These are phyloP conservation scores for Claviceps maximensis DNA, from an alignment of 2,329 filamentous ascomycete species.

Conservation along the genomic window DNA sequence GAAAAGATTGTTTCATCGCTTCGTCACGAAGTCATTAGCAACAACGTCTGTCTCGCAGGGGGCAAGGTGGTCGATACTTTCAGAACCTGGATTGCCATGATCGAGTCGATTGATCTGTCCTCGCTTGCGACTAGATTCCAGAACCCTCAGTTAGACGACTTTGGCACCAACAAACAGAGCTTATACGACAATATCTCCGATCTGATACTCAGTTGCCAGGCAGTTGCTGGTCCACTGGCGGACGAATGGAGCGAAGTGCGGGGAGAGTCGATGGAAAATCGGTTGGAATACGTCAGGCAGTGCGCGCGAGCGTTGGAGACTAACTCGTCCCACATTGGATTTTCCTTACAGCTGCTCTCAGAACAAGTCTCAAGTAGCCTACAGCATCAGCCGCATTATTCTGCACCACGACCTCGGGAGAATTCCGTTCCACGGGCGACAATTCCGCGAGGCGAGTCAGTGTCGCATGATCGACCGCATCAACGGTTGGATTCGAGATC, in stretches of 20 bases:
- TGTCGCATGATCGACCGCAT: constrained; percentile 42
- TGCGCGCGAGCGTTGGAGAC: constrained; percentile 72
- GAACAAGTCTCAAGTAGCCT: constrained; percentile 58
- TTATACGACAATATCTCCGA: constrained; percentile 90
- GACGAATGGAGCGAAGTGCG: constrained; percentile 95
- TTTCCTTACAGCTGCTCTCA: constrained; percentile 74
- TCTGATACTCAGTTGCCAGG: constrained; percentile 74
- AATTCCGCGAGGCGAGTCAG: constrained; percentile 43
- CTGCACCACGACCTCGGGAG: constrained; percentile 29
- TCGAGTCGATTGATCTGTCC: constrained; percentile 85
- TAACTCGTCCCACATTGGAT: constrained; percentile 75
- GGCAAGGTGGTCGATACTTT: constrained; percentile 77
- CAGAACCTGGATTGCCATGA: constrained; percentile 74
- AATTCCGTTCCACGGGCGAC: constrained; percentile 34
- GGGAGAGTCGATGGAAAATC: constrained; percentile 76
- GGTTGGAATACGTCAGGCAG: constrained; percentile 65
- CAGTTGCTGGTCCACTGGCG: constrained; percentile 77
- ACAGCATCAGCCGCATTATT: constrained; percentile 24
- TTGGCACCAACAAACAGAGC: constrained; percentile 81
- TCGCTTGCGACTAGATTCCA: constrained; percentile 65
- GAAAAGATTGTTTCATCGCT: constrained; percentile 73
- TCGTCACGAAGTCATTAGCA: constrained; percentile 67
- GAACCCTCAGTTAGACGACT: constrained; percentile 76
- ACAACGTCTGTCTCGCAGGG: constrained; percentile 67
- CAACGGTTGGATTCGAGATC: constrained; percentile 42